These are phyloP conservation scores for Fonsecaea erecta DNA, from an alignment of 2,329 filamentous ascomycete genomes.

Conservation along the genomic window DNA sequence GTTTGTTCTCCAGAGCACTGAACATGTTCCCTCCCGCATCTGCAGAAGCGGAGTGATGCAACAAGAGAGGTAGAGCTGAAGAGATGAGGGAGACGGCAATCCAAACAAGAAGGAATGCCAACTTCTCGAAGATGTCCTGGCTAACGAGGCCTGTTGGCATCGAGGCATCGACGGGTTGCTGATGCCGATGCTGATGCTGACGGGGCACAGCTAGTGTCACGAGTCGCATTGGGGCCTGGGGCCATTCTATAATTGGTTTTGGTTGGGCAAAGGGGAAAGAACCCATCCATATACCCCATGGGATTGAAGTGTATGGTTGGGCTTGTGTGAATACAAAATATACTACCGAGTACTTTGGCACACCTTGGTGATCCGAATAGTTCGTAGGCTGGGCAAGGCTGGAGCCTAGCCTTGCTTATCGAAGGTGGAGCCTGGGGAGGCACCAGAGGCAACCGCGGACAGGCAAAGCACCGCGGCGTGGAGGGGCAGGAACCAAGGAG, in stretches of 20 bases:
- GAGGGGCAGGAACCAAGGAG: not conserved
- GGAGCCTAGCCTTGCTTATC: constrained; percentile 11
- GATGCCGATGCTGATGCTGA: constrained; percentile 8
- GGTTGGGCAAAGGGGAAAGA: constrained; percentile 6
- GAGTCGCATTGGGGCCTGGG: constrained; percentile 3
- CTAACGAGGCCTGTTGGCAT: not conserved
- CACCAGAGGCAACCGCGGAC: not conserved
- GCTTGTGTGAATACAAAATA: constrained; percentile 28
- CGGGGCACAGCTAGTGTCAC: not conserved
- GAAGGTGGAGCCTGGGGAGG: not conserved
- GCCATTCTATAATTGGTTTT: constrained; percentile 26
- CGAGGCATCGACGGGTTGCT: not conserved
- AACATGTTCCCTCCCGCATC: not conserved
- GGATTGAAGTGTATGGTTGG: constrained; percentile 25
- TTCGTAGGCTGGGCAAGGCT: not conserved
- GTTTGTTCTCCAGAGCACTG: constrained; percentile 16
- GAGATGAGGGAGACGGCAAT: not conserved
- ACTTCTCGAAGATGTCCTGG: not conserved
- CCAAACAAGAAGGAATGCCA: not conserved
- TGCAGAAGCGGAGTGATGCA: not conserved
- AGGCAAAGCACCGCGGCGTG: not conserved
- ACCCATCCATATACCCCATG: constrained; percentile 24
- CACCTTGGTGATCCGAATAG: not conserved
- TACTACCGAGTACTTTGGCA: constrained; percentile 9
- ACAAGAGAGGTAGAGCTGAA: constrained; percentile 1